A percentile compares a stretch with the other conserved stretches of the same genome.
These are phyloP conservation scores for Talaromyces thailandensis DNA, from an alignment of 495 filamentous ascomycete genomes.

Conservation along the genomic window DNA sequence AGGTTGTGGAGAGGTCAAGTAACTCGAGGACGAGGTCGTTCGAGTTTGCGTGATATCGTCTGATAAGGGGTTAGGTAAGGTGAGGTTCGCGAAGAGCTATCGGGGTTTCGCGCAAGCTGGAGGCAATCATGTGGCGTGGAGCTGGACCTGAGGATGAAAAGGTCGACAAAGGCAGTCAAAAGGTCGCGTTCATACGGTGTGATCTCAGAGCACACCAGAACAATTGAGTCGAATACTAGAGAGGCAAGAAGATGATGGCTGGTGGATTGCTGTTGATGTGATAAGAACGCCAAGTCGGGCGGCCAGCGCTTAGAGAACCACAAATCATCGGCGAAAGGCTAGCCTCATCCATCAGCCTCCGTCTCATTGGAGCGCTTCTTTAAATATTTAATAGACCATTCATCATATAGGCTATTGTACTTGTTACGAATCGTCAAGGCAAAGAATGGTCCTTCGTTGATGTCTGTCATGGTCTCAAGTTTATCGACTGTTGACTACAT, in stretches of 20 bases:
- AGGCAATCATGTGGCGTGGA: not conserved
- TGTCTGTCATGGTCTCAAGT: not conserved
- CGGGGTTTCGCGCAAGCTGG: not conserved
- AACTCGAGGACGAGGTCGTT: not conserved
- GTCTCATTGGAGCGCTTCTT: not conserved
- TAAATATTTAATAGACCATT: not conserved
- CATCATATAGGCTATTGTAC: too few species aligned
- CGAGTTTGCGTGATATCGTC: not conserved
- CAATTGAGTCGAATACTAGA: not conserved
- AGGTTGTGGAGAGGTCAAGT: constrained; percentile 22
- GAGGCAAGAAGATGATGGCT: not conserved
- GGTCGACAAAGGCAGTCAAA: not conserved
- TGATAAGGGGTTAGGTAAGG: not conserved
- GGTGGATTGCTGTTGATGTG: not conserved
- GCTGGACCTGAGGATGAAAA: not conserved
- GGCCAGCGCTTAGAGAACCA: not conserved
- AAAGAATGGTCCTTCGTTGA: not conserved
- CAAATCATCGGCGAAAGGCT: not conserved
- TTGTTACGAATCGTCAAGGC: too few species aligned
- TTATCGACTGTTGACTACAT: not conserved
- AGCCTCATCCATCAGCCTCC: not conserved
- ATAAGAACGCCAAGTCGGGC: not conserved
- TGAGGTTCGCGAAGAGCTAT: not conserved
- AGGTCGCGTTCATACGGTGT: not conserved
- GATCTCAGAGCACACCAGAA: not conserved